phyloP scores from a whole-genome alignment of 2,329 filamentous ascomycete genomes.

The Scedosporium apiospermum region DNA sequence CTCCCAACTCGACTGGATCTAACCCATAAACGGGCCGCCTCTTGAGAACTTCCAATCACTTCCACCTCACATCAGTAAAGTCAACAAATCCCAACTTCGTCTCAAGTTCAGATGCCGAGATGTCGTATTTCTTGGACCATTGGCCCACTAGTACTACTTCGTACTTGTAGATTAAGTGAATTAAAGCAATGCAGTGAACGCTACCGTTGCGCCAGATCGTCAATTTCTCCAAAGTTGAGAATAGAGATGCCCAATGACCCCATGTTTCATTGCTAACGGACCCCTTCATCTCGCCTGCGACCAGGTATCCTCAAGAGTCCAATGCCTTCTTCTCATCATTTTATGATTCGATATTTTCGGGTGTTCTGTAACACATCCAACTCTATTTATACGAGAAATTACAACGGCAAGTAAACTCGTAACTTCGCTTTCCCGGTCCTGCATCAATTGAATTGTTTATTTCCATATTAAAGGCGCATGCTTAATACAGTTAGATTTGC shows the following conservation, averaged over 20 bases:
- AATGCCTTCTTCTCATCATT: not conserved
- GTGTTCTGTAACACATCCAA: not conserved
- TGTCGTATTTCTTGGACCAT: not conserved
- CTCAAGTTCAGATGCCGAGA: not conserved
- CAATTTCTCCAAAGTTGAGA: not conserved
- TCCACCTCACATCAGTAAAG: no score
- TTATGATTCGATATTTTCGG: not conserved
- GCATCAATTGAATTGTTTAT: not conserved
- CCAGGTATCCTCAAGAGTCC: not conserved
- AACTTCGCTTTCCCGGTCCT: no score
- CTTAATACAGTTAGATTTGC: not conserved
- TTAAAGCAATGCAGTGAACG: not conserved
- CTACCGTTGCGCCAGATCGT: not conserved
- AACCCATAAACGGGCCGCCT: not conserved
- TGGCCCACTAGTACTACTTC: not conserved
- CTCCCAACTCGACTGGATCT: not conserved
- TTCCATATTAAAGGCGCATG: not conserved
- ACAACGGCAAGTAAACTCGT: not conserved
- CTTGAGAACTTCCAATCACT: not conserved
- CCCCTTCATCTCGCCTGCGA: not conserved
- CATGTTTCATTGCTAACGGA: not conserved
- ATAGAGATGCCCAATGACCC: not conserved
- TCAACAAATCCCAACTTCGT: not conserved
- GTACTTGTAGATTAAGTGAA: not conserved
- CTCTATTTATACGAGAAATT: conserved; percentile 1